Evolutionary conservation across 805 yeast genomes (phyloP), one percentile per base, ranked within the genome.

Genomic region (Ogataea ramenticola): DNA sequence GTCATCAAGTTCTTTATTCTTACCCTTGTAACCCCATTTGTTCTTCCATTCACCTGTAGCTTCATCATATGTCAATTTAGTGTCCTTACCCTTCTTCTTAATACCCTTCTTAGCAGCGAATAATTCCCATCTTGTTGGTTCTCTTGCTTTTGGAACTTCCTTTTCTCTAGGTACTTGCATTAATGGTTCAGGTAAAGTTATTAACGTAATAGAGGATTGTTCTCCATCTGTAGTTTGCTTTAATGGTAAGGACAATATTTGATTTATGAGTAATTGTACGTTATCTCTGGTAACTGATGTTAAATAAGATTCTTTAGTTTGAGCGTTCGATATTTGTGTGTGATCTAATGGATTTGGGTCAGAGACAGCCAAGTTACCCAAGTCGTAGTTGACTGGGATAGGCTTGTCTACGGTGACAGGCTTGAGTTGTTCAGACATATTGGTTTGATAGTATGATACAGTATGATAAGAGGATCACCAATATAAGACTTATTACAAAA

Each of bases 11-110:
- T 80, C 78, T 68, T 93, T 91, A 67, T 93, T 93, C 66, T 80
- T 79, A 58, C 98, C 98, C 52, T 85, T 82, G 71, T 84, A 91
- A 48, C 99, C 99, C 99, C 99, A 93, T 66, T 89, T 91, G 56
- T 95, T 91, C 48, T 84, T 96, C 99, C 99, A 93, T 66, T 89
- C 90, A 42, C 91, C 90, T 27, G 77, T 68, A 29, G 77, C 93
- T 64, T 93, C 98, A 64, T 93, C 96, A 56, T 70, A 93, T 1
- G 86, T 88, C 77, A 82, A 71, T 68, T 87, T 93, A 39, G 96
- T 96, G 26, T 86, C 82, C 63, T 83, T 89, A 48, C 86, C 86
- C 73, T 86, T 90, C 67, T 95, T 77, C 66, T 84, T 73, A 62
- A 93, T 93, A 58, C 98, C 98, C 70, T 93, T 93, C 75, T 79